These are phyloP conservation scores for Xylaria sp. DNA, from an alignment of 2,329 filamentous ascomycete genomes.

Conservation along the genomic window DNA sequence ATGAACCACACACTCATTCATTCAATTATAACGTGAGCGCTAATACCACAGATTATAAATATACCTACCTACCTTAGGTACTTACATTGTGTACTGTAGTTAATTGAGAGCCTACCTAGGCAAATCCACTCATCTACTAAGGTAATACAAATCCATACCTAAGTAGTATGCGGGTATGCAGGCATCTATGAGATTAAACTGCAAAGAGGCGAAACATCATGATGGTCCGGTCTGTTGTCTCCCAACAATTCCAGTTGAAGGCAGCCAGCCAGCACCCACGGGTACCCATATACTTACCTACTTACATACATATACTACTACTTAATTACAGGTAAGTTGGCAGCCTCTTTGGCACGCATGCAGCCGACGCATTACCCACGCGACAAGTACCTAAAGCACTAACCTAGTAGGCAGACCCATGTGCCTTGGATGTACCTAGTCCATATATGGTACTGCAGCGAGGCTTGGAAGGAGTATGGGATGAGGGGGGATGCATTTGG, in stretches of 20 bases:
- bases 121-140: background rate
- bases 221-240: no score
- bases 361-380: background rate
- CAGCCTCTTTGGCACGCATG: background rate
- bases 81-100: no score
- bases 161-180: background rate
- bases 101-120: background rate
- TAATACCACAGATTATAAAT: no score
- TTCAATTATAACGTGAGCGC: no score
- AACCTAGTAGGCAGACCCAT: background rate
- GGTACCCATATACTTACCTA: background rate
- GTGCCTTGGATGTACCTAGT: background rate
- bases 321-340: background rate
- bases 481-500: background rate
- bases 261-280: background rate
- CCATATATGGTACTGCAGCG: background rate
- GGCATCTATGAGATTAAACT: background rate
- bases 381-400: background rate
- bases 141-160: background rate
- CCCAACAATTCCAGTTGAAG: constrained; percentile 6
- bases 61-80: no score
- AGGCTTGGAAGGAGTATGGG: constrained; percentile 3
- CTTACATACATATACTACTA: no score
- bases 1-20: no score
- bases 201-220: background rate